Percentiles rank a stretch among this genome's conserved stretches.
phyloP scores from a whole-genome alignment of 805 yeast genomes.

The Candida peoriensis region DNA sequence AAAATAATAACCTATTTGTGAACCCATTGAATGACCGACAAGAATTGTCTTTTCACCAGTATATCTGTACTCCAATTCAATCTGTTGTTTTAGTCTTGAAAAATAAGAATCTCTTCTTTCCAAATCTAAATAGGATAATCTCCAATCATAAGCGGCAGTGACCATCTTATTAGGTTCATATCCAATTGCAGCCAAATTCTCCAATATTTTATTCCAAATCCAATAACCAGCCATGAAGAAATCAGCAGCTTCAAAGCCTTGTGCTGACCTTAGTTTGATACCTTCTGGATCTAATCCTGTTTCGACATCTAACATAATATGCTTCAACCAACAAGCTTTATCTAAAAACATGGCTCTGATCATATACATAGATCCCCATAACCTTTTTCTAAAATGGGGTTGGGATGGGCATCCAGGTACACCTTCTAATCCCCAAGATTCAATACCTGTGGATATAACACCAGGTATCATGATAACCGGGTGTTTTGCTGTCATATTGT shows the following conservation, averaged over 20 bases:
- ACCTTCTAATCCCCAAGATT: slow-evolving; percentile 83
- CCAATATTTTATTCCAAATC: slow-evolving; percentile 97
- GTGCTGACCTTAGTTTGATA: slow-evolving; percentile 80
- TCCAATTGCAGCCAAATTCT: slow-evolving; percentile 89
- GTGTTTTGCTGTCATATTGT: slow-evolving; percentile 50
- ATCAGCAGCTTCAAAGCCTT: slow-evolving; percentile 95
- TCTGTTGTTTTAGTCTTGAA: slow-evolving; percentile 62
- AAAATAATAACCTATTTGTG: slow-evolving; percentile 83
- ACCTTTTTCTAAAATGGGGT: slow-evolving; percentile 79
- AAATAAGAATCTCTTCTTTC: slow-evolving; percentile 87
- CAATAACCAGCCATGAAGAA: slow-evolving; percentile 96
- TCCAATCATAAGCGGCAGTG: slow-evolving; percentile 95
- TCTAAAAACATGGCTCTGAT: slow-evolving; percentile 85
- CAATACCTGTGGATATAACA: slow-evolving; percentile 90
- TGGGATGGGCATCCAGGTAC: slow-evolving; percentile 77
- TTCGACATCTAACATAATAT: slow-evolving; percentile 79
- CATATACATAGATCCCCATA: slow-evolving; percentile 99
- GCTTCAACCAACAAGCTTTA: slow-evolving; percentile 90
- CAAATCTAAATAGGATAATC: slow-evolving; percentile 82
- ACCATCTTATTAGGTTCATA: slow-evolving; percentile 89
- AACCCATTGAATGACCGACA: slow-evolving; percentile 95
- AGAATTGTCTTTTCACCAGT: slow-evolving; percentile 68
- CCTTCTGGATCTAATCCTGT: slow-evolving; percentile 93
- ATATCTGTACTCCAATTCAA: slow-evolving; percentile 52
- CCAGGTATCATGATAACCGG: slow-evolving; percentile 96